phyloP scores from a whole-genome alignment of 192 early-diverging fungal species.

The Kickxella alabastrina region DNA sequence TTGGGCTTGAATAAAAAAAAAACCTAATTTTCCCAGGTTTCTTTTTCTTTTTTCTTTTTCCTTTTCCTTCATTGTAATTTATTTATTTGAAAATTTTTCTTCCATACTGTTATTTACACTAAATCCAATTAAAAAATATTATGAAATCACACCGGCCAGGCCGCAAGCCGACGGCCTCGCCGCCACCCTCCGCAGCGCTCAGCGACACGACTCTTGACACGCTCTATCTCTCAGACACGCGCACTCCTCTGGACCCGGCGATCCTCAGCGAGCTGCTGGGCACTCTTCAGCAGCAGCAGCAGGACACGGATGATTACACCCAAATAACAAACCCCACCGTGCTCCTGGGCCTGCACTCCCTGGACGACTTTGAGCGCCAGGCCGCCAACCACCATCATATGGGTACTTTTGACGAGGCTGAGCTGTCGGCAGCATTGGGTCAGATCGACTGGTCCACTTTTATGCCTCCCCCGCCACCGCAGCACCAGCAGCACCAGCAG shows the following conservation, averaged over 20 bases:
- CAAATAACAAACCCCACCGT: slow-evolving; percentile 15
- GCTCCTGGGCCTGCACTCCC: slow-evolving; percentile 25
- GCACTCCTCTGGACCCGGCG: slow-evolving; percentile 10
- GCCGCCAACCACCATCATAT: slow-evolving; percentile 15
- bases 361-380: slow-evolving; percentile 42
- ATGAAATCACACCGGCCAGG: background rate
- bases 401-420: slow-evolving; percentile 29
- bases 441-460: slow-evolving; percentile 36
- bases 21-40: background rate
- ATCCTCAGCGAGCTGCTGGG: slow-evolving; percentile 18
- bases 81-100: background rate
- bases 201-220: background rate
- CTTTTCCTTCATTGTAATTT: background rate
- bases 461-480: background rate
- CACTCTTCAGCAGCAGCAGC: slow-evolving; percentile 2
- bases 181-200: background rate
- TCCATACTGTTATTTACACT: background rate
- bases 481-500: background rate
- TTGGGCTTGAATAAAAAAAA: slow-evolving; percentile 20
- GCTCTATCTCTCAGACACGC: slow-evolving; percentile 4
- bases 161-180: background rate
- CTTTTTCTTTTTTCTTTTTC: background rate
- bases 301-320: background rate
- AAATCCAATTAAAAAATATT: too few species aligned
- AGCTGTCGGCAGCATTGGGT: slow-evolving; percentile 44